These are phyloP conservation scores for Bipolaris zeicola DNA, from an alignment of 2,329 filamentous ascomycete genomes.

Conservation along the genomic window DNA sequence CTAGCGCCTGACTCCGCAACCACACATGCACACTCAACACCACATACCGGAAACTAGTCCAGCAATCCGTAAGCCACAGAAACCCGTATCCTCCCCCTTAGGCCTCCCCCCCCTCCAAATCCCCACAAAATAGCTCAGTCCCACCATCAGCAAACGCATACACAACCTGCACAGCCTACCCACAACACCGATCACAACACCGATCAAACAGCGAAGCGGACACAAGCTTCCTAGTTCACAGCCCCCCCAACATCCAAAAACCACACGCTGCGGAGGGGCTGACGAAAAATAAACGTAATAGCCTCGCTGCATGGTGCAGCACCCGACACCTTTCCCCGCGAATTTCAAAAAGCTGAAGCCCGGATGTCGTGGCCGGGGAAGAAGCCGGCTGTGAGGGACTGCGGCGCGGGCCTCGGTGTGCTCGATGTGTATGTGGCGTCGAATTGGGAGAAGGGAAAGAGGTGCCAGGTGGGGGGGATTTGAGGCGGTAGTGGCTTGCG, in stretches of 20 bases:
- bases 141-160: slow-evolving; percentile 32
- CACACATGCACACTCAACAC: slow-evolving; percentile 19
- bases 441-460: slow-evolving; percentile 47
- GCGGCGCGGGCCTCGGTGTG: slow-evolving; percentile 37
- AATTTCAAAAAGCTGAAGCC: slow-evolving; percentile 49
- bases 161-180: slow-evolving; percentile 24
- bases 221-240: slow-evolving; percentile 16
- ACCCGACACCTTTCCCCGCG: slow-evolving; percentile 34
- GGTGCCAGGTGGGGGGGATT: slow-evolving; percentile 49
- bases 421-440: slow-evolving; percentile 40
- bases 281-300: slow-evolving; percentile 28
- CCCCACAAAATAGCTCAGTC: slow-evolving; percentile 17
- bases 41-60: slow-evolving; percentile 19
- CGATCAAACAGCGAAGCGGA: slow-evolving; percentile 3
- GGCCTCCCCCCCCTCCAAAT: slow-evolving; percentile 13
- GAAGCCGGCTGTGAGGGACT: slow-evolving; percentile 32
- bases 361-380: slow-evolving; percentile 45
- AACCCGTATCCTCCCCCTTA: slow-evolving; percentile 26
- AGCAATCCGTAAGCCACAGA: slow-evolving; percentile 26
- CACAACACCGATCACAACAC: too few species aligned
- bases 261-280: slow-evolving; percentile 15
- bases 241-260: slow-evolving; percentile 33
- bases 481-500: slow-evolving; percentile 54
- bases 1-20: slow-evolving; percentile 14
- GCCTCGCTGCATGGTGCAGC: slow-evolving; percentile 49